Base-by-base conservation (phyloP, 371 early-diverging fungal species). In the Rhizopus delemar region DNA sequence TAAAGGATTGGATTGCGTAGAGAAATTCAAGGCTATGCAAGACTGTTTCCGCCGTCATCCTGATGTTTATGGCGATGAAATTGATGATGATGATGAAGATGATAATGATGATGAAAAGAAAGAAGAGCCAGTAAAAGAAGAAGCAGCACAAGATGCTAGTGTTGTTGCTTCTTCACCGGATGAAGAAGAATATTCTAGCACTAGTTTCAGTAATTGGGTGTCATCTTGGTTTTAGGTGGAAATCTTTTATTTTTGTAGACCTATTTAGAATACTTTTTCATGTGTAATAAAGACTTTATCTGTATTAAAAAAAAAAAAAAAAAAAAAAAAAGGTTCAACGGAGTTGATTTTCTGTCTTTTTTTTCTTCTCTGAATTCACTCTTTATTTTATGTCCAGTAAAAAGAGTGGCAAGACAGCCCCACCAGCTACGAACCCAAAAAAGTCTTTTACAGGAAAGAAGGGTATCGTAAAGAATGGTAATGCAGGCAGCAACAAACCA, bases 1-100 rank as follows among this genome's bases (percentile, higher is more conserved):
- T 38, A 93, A 94, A 71, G 94, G 94, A 8, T 82, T 88, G 28
- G 93, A 94, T 66, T 94, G 94, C 62, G 80, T 94, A 13, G 91
- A 89, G 11, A 80, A 81, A 51, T 94, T 94, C 66, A 82, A 83
- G 70, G 86, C 75, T 8, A 94, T 94, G 94, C 93, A 93, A 69
- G 84, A 90, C 53, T 94, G 94, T 62, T 93, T 93, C 80, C 75
- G 85, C 48, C 78, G 74, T 13, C 79, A 92, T 58, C 93, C 93
- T 15, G 93, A 92, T 22, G 82, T 86, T 7, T 93, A 93, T 64
- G 85, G 82, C 9, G 81, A 80, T 43, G 86, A 88, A 56, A 78
- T 83, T 50, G 84, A 80, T 32, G 83, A 77, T 38, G 78, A 77
- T 33, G 85, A 85, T 0, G 78, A 84, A 0, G 82, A 81, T 13